Evolutionary conservation across 768 basidiomycete species (phyloP), one percentile per base, ranked within the genome.

Genomic region (Russula brevipes): DNA sequence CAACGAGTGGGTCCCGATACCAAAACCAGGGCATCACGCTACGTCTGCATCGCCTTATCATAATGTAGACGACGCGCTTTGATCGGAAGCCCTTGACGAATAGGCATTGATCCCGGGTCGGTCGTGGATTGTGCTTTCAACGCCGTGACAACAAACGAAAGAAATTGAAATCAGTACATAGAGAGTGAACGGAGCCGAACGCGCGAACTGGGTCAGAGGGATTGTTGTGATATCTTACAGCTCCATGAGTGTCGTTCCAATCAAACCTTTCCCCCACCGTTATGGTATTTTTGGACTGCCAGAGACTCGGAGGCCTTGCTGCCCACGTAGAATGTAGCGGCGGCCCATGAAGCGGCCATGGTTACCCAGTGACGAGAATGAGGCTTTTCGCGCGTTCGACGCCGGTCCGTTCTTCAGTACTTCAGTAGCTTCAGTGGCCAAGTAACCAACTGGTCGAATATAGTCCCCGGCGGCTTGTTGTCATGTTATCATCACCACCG

Each of bases 61-160:
- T 24, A 24, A 35, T 41, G 46, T 24, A 61, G 33, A 61, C 19
- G 16, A 39, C n/a, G 16, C 61, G 54, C 12, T 60, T 63, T 4
- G 62, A 57, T 10, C 62, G 57, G n/a, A 53, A 63, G 14, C 62
- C 62, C n/a, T 44, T 52, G 24, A 63, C 46, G 42, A 63, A 63
- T 8, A 63, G 45, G 6, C 62, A 63, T 5, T 63, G 62, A 38
- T 61, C 38, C 7, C 9, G 9, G 2, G 38, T 60, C 16, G 30
- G 47, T 5, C n/a, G 11, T 9, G 8, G 30, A 17, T 10, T 12
- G 1, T 30, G n/a, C 14, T 19, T 14, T 39, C 14, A n/a, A 17
- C 2, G 17, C 0, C 3, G 24, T 49, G 30, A 2, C 19, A 19
- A 7, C 0, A 24, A 30, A 8, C 12, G 39, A 6, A 30, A 47